Percentiles rank a stretch among this genome's conserved stretches.
Conservation (phyloP, 768 basidiomycete genomes). For the Coprinellus micaceus region DNA sequence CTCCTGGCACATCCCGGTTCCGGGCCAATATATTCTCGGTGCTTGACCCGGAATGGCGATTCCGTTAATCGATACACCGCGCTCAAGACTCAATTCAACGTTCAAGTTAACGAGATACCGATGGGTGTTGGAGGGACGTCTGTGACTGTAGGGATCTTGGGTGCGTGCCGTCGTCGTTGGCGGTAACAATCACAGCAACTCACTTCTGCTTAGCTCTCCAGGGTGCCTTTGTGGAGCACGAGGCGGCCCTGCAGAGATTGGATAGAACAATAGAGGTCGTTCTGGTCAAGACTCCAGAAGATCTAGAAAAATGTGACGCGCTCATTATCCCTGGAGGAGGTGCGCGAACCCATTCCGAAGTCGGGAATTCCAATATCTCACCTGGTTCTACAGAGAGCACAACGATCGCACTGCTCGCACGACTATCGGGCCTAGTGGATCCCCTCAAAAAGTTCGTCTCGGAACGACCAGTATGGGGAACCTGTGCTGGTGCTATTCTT, state of each 20-base stretch:
- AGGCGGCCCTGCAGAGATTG: slow-evolving; percentile 58
- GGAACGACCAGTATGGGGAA: slow-evolving; percentile 85
- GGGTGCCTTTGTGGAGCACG: slow-evolving; percentile 90
- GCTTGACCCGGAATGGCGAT: neutral
- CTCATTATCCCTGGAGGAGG: slow-evolving; percentile 94
- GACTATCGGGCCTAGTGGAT: slow-evolving; percentile 71
- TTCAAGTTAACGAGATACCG: neutral
- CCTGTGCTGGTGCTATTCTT: slow-evolving; percentile 92
- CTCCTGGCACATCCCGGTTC: neutral
- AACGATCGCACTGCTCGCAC: slow-evolving; percentile 78
- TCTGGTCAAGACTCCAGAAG: slow-evolving; percentile 71
- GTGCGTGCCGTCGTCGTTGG: slow-evolving; percentile 25
- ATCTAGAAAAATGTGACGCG: slow-evolving; percentile 73
- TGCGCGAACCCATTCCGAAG: slow-evolving; percentile 22
- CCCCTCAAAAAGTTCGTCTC: slow-evolving; percentile 73
- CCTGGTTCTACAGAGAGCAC: slow-evolving; percentile 67
- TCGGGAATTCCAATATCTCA: neutral
- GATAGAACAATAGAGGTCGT: slow-evolving; percentile 43
- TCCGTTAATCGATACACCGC: neutral
- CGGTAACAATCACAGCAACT: neutral
- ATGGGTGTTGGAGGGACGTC: neutral
- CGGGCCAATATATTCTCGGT: neutral
- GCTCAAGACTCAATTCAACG: neutral
- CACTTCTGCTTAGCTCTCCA: slow-evolving; percentile 66
- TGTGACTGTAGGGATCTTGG: slow-evolving; percentile 47